These are phyloP conservation scores for Apiospora phragmitis DNA, from an alignment of 2,329 filamentous ascomycete species.

Conservation along the genomic window DNA sequence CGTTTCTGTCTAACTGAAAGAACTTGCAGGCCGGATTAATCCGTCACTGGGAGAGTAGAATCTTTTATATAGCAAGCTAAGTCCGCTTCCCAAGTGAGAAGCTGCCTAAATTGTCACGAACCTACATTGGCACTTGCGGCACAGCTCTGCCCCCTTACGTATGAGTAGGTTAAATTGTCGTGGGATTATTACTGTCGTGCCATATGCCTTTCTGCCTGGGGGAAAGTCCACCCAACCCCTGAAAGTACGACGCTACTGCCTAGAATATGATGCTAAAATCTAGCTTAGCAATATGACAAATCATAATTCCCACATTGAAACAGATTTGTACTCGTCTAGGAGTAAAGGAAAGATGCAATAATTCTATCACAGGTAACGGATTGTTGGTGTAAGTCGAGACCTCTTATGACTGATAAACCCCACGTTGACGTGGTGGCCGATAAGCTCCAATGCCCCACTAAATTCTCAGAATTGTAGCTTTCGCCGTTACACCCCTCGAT, in stretches of 20 bases:
- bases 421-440: neutral
- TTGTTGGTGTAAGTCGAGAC: neutral
- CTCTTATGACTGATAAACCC: neutral
- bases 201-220: neutral
- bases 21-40: neutral
- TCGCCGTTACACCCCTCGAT: neutral
- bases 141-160: neutral
- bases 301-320: neutral
- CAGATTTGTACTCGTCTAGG: neutral
- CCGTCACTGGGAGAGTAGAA: neutral
- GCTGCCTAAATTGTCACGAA: neutral
- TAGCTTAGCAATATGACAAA: neutral
- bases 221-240: neutral
- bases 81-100: neutral
- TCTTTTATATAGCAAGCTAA: neutral
- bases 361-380: neutral
- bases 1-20: neutral
- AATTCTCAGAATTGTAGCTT: slow-evolving; percentile 8
- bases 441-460: neutral
- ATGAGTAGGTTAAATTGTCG: neutral
- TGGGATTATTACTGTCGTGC: neutral
- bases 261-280: neutral
- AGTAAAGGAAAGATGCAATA: neutral
- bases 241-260: neutral
- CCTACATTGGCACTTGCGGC: neutral